Conservation (phyloP, 1,284 basidiomycete species). For the Stygiomarasmius scandens region DNA sequence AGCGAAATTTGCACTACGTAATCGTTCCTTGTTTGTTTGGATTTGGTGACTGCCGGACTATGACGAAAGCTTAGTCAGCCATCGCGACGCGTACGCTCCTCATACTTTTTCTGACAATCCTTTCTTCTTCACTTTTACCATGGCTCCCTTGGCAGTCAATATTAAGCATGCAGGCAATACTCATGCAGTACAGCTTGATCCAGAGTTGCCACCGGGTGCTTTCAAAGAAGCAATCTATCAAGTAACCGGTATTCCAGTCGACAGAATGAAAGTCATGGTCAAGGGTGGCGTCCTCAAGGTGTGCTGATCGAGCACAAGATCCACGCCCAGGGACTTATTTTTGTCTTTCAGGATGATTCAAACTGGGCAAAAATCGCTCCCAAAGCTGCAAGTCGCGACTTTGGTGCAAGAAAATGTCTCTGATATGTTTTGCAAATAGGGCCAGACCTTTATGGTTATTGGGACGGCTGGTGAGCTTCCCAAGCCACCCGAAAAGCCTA, state of each 20-base stretch:
- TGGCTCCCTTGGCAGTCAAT: constrained; percentile 72
- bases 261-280: constrained; percentile 97
- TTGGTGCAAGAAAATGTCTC: neutral
- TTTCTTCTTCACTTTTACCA: constrained; percentile 27
- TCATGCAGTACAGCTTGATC: constrained; percentile 67
- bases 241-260: constrained; percentile 83
- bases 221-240: constrained; percentile 88
- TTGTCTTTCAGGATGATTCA: constrained; percentile 71
- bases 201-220: constrained; percentile 63
- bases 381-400: constrained; percentile 61
- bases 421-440: constrained; percentile 39
- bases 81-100: constrained; percentile 7
- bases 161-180: constrained; percentile 92
- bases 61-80: neutral
- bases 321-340: neutral
- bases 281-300: constrained; percentile 94
- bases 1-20: neutral
- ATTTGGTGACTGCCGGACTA: neutral
- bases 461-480: constrained; percentile 93
- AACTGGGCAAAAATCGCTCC: constrained; percentile 83
- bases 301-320: constrained; percentile 10
- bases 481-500: constrained; percentile 77
- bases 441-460: constrained; percentile 85
- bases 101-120: neutral
- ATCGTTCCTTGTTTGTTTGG: neutral